Evolutionary conservation across 2,329 filamentous ascomycete genomes (phyloP).

Genomic region (Colletotrichum shisoi): DNA sequence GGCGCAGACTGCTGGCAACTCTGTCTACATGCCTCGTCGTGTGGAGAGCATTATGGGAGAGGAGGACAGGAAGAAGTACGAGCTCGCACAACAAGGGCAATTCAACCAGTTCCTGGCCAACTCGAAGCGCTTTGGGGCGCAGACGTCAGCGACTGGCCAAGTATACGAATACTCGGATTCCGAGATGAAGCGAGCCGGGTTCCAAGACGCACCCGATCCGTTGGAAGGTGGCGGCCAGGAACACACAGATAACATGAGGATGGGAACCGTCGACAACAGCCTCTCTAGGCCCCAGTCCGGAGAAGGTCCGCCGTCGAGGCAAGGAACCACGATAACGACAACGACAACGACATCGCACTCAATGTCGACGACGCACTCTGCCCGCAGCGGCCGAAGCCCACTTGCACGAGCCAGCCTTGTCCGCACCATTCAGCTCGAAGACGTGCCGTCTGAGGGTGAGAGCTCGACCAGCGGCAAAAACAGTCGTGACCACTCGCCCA

Average conservation of each 20-base stretch:
- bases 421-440: constrained; percentile 44
- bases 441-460: constrained; percentile 46
- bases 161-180: constrained; percentile 61
- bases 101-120: constrained; percentile 43
- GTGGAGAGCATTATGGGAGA: constrained; percentile 81
- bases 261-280: constrained; percentile 43
- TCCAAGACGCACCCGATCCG: constrained; percentile 15
- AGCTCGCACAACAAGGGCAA: constrained; percentile 69
- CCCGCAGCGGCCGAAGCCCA: constrained; percentile 50
- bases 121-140: constrained; percentile 34
- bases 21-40: constrained; percentile 70
- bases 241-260: constrained; percentile 37
- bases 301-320: constrained; percentile 43
- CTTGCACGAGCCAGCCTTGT: constrained; percentile 50
- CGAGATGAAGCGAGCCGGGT: constrained; percentile 44
- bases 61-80: constrained; percentile 78
- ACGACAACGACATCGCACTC: background rate
- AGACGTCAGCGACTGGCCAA: constrained; percentile 51
- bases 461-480: constrained; percentile 36
- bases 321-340: constrained; percentile 37
- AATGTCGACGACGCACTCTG: constrained; percentile 34
- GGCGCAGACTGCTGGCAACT: constrained; percentile 63
- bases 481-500: constrained; percentile 32
- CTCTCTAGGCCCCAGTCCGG: constrained; percentile 25
- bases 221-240: constrained; percentile 20